Evolutionary conservation across 2,329 filamentous ascomycete genomes (phyloP).

Genomic region (Penicillium italicum): DNA sequence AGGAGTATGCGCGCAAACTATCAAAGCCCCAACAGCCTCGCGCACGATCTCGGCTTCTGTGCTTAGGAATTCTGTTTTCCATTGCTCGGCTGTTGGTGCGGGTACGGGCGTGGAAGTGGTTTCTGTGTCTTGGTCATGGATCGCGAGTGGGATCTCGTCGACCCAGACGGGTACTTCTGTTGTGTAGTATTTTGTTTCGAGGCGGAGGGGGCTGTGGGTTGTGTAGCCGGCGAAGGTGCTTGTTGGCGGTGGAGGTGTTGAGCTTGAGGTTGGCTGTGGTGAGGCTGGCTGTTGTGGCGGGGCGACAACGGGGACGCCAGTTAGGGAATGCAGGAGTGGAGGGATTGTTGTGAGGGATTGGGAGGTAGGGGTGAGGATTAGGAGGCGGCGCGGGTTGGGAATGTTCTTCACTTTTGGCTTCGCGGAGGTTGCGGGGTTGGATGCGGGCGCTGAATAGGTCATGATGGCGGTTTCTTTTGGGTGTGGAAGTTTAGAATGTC

Average conservation of each 20-base stretch:
- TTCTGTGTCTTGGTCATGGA: not conserved
- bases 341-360: constrained; percentile 38
- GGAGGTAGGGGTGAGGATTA: constrained; percentile 39
- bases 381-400: constrained; percentile 40
- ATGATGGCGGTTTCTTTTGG: constrained; percentile 3
- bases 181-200: constrained; percentile 45
- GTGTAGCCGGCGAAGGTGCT: constrained; percentile 46
- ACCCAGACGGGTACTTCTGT: constrained; percentile 47
- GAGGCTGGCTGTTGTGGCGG: constrained; percentile 19
- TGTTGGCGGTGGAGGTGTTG: constrained; percentile 11
- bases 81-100: constrained; percentile 25
- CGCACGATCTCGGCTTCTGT: constrained; percentile 43
- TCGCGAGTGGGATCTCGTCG: constrained; percentile 40
- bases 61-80: constrained; percentile 43
- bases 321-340: constrained; percentile 36
- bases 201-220: constrained; percentile 40
- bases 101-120: constrained; percentile 8
- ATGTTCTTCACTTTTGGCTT: constrained; percentile 25
- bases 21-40: constrained; percentile 44
- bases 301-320: constrained; percentile 29
- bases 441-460: constrained; percentile 10
- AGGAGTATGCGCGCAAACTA: constrained; percentile 38
- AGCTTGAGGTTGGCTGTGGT: not conserved
- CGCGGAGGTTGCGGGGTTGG: constrained; percentile 4
- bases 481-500: no score